Evolutionary conservation across 768 basidiomycete genomes (phyloP), one percentile per base, ranked within the genome.

Genomic region (Phylloporus rhodoxanthus): DNA sequence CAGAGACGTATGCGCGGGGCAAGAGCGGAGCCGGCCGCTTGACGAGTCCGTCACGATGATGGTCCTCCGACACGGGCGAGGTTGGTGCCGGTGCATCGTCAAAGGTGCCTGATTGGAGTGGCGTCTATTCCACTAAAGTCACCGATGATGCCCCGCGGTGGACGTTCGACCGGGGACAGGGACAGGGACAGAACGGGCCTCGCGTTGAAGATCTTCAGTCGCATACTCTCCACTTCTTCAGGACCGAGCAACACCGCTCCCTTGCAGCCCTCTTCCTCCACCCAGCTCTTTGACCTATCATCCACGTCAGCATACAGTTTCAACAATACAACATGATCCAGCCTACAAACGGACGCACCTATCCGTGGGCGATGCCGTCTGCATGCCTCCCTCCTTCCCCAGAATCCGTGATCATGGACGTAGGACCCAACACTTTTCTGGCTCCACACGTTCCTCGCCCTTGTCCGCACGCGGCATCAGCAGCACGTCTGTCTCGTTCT

Each of bases 191-290:
- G 20, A 23, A 54, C 77, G 33, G 51, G 84, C 85, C 76, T 90
- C 86, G 58, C 81, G 82, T 55, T 87, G 80, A 48, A 98, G 70
- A 36, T 92, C 90, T 62, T 97, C 94, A 0, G 92, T 90, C 14
- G 81, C 87, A 60, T 85, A 90, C 58, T 91, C 58, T 93, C 91
- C 81, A 92, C 87, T 66, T 94, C 91, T 57, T 87, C 89, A 8
- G 81, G 82, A 1, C 84, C 84, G 8, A 91, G 72, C 17, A 97
- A 72, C 4, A 84, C 85, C 9, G 78, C 81, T 0, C 93, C 92
- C 62, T 95, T 94, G 36, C 94, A 75, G 0, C 92, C 92, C 65
- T 99, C 96, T 64, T 98, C 96, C 48, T 83, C 88, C 0, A 94
- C 86, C 85, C 88, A 90, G 45, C 76, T 82, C 55, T 82, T 75